Evolutionary conservation across 495 filamentous ascomycete genomes (phyloP).

Genomic region (Talaromyces liani): DNA sequence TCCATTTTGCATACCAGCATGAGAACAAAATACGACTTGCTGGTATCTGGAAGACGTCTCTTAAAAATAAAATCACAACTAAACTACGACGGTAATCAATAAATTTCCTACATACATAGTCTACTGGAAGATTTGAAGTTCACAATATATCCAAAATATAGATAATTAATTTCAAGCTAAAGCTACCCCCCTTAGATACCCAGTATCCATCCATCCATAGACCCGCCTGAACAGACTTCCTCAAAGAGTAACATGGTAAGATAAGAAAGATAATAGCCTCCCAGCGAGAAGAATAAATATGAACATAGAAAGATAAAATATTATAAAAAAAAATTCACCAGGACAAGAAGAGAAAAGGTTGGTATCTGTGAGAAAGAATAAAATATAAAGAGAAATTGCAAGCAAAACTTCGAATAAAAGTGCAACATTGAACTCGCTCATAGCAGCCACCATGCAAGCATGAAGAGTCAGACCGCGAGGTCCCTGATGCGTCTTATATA

Average conservation of each 20-base stretch:
- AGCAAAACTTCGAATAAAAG: not conserved
- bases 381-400: not conserved
- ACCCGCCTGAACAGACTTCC: constrained; percentile 6
- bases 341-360: not conserved
- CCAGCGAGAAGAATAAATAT: not conserved
- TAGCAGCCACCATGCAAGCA: not conserved
- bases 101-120: too few species aligned
- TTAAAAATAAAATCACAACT: too few species aligned
- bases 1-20: too few species aligned
- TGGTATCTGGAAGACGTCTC: too few species aligned
- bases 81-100: too few species aligned
- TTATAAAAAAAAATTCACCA: not conserved
- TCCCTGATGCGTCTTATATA: constrained; percentile 10
- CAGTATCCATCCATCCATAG: constrained; percentile 7
- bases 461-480: constrained; percentile 9
- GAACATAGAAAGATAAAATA: not conserved
- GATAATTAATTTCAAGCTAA: not conserved
- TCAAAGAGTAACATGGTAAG: not conserved
- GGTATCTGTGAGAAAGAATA: not conserved
- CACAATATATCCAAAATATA: not conserved
- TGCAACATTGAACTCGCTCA: not conserved
- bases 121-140: not conserved
- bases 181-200: not conserved
- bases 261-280: not conserved
- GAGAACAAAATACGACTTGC: too few species aligned